These are phyloP conservation scores for Aspergillus felis DNA, from an alignment of 2,329 filamentous ascomycete genomes.

Conservation along the genomic window DNA sequence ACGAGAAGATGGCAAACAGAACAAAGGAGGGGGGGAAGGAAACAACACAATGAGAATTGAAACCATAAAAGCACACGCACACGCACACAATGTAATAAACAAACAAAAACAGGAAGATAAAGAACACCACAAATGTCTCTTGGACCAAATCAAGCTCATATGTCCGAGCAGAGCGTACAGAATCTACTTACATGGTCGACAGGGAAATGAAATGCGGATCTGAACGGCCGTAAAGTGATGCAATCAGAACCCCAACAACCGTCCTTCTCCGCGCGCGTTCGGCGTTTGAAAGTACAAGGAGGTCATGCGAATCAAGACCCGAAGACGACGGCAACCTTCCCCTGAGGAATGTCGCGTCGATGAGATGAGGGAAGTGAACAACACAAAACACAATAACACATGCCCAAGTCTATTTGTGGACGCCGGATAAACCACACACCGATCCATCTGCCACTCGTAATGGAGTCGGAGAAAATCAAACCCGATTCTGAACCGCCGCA, in stretches of 20 bases:
- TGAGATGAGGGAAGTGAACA: slow-evolving; percentile 18
- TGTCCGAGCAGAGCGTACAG: slow-evolving; percentile 17
- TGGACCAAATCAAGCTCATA: slow-evolving; percentile 14
- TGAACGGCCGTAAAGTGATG: slow-evolving; percentile 17
- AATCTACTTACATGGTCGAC: slow-evolving; percentile 19
- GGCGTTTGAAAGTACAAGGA: slow-evolving; percentile 9
- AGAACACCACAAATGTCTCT: slow-evolving; percentile 10
- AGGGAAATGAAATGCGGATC: slow-evolving; percentile 13
- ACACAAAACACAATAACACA: slow-evolving; percentile 25
- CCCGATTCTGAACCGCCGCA: slow-evolving; percentile 25
- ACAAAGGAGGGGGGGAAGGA: slow-evolving; percentile 3
- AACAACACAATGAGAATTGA: slow-evolving; percentile 4
- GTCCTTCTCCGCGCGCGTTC: slow-evolving; percentile 9
- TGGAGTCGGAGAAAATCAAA: slow-evolving; percentile 23
- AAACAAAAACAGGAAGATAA: slow-evolving; percentile 2
- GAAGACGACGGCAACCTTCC: slow-evolving; percentile 21
- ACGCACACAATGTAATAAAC: background rate
- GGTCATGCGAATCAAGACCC: slow-evolving; percentile 13
- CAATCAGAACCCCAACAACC: slow-evolving; percentile 14
- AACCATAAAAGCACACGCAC: slow-evolving; percentile 2
- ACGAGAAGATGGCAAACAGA: slow-evolving; percentile 2
- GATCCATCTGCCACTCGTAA: slow-evolving; percentile 33
- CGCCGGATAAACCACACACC: slow-evolving; percentile 37
- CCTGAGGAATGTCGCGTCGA: slow-evolving; percentile 20
- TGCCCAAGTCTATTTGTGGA: slow-evolving; percentile 42